phyloP scores from a whole-genome alignment of 2,329 filamentous ascomycete species.

The Fusarium cyanostomum region DNA sequence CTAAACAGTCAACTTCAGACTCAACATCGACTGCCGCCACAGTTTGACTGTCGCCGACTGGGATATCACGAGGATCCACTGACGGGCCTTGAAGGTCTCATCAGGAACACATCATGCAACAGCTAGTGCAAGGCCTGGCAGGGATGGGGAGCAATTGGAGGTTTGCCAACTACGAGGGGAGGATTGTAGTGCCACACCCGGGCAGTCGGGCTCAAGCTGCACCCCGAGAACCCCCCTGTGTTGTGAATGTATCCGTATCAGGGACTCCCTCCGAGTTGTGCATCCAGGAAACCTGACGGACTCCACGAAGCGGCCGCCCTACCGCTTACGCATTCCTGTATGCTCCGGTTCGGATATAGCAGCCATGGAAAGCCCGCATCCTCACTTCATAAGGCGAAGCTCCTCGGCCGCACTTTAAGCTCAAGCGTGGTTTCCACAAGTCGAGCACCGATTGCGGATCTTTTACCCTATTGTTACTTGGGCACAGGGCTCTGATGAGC shows the following conservation, averaged over 20 bases:
- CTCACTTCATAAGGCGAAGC: conserved; percentile 20
- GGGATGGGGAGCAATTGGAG: conserved; percentile 1
- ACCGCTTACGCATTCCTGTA: conserved; percentile 13
- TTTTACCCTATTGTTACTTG: not conserved
- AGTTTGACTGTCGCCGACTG: not conserved
- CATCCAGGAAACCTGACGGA: conserved; percentile 9
- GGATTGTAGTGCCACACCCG: conserved; percentile 23
- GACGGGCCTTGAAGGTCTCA: not conserved
- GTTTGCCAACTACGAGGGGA: not conserved
- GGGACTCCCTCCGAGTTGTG: conserved; percentile 3
- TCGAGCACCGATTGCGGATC: not conserved
- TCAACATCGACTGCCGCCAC: not conserved
- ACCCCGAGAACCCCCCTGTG: conserved; percentile 30
- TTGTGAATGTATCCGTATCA: not conserved
- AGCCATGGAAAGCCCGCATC: not conserved
- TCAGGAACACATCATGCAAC: conserved; percentile 26
- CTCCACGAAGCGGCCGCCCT: conserved; percentile 7
- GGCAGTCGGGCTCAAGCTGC: conserved; percentile 31
- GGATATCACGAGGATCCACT: not conserved
- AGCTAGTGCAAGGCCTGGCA: conserved; percentile 2
- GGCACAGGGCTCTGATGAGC: not conserved
- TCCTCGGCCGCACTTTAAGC: not conserved
- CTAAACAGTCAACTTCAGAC: not conserved
- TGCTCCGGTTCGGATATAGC: not conserved
- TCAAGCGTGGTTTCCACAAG: not conserved